Conservation (phyloP, 2,329 filamentous ascomycete species). For the Thielaviopsis ethacetica region DNA sequence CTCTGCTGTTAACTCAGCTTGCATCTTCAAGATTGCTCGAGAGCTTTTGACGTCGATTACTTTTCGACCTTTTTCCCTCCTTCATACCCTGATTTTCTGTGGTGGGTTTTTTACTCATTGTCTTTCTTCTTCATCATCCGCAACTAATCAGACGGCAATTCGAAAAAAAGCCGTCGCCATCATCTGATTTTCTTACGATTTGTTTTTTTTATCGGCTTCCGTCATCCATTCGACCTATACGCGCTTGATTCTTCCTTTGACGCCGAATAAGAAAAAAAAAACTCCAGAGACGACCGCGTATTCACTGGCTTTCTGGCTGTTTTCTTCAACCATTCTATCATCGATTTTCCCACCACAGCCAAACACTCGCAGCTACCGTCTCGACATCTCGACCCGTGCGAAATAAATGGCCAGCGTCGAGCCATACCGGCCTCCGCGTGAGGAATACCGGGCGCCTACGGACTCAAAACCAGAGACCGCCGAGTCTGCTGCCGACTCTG, state of each 20-base stretch:
- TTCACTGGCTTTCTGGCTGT: not conserved
- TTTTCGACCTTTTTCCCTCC: not conserved
- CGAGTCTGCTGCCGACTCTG: not conserved
- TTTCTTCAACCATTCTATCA: not conserved
- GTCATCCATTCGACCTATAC: not conserved
- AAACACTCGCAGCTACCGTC: not conserved
- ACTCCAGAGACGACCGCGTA: not conserved
- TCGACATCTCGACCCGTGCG: not conserved
- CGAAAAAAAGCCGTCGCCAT: too few relatives aligned
- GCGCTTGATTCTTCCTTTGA: not conserved
- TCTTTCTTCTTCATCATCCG: too few relatives aligned
- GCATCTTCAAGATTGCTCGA: not conserved
- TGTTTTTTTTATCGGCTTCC: not conserved
- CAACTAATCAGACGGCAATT: too few relatives aligned
- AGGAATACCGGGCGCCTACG: constrained; percentile 38
- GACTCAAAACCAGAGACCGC: not conserved
- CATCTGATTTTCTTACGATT: too few relatives aligned
- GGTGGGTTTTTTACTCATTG: not conserved
- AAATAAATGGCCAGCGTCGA: constrained; percentile 42
- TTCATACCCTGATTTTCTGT: too few relatives aligned
- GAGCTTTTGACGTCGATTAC: too few relatives aligned
- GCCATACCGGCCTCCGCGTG: constrained; percentile 38
- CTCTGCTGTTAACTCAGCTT: not conserved
- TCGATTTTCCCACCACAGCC: not conserved
- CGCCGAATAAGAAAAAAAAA: not conserved